Evolutionary conservation across 768 basidiomycete genomes (phyloP).

Genomic region (Hypholoma fasciculare): DNA sequence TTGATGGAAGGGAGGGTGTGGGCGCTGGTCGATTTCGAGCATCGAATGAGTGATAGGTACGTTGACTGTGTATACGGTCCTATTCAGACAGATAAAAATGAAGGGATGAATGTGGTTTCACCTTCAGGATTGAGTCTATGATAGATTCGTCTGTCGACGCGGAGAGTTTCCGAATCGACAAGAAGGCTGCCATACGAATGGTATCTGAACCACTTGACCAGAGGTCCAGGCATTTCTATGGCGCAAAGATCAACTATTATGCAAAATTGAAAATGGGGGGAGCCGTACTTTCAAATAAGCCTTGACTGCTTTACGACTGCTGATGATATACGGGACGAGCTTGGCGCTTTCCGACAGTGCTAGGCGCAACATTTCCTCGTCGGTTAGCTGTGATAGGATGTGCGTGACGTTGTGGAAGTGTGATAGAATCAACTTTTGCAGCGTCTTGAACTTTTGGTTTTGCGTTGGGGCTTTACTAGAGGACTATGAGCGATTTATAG

Average conservation of each 20-base stretch:
- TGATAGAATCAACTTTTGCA: conserved; percentile 86
- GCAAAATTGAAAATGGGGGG: background rate
- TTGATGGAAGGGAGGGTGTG: conserved; percentile 91
- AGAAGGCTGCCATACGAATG: conserved; percentile 82
- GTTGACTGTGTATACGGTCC: conserved; percentile 58
- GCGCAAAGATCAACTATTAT: conserved; percentile 6
- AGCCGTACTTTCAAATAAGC: conserved; percentile 76
- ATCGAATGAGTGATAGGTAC: conserved; percentile 86
- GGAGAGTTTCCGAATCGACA: conserved; percentile 81
- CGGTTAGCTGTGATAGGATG: conserved; percentile 73
- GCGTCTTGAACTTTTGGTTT: conserved; percentile 75
- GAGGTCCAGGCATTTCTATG: conserved; percentile 75
- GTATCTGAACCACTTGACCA: conserved; percentile 85
- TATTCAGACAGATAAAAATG: background rate
- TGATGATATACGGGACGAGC: conserved; percentile 84
- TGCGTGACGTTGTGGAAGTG: conserved; percentile 88
- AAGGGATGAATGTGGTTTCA: conserved; percentile 23
- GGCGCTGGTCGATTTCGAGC: conserved; percentile 79
- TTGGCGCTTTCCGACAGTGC: conserved; percentile 86
- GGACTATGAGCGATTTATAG: background rate
- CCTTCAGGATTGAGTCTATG: conserved; percentile 86
- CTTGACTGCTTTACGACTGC: conserved; percentile 83
- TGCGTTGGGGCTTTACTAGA: conserved; percentile 82
- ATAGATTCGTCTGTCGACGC: conserved; percentile 77
- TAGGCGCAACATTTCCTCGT: conserved; percentile 62